Evolutionary conservation across 2,329 filamentous ascomycete species (phyloP).

Genomic region (Orbilia javanica): DNA sequence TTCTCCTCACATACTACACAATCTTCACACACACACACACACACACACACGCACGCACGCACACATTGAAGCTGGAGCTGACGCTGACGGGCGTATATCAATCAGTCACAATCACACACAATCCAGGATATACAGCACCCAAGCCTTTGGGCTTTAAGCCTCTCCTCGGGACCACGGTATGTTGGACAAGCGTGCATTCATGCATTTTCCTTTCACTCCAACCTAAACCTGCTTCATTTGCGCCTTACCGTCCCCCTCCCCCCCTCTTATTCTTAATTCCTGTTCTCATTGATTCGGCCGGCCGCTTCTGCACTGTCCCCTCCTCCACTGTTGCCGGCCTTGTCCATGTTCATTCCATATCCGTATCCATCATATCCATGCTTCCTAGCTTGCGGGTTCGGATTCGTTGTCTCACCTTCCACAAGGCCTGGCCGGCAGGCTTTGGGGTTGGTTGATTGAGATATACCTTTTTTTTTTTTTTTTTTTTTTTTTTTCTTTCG

Average conservation of each 20-base stretch:
- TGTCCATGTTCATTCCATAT: slow-evolving; percentile 9
- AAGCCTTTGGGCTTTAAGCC: too few relatives aligned
- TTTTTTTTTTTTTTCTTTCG: too few relatives aligned
- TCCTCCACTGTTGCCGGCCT: not conserved
- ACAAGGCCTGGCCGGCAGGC: not conserved
- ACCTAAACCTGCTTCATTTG: not conserved
- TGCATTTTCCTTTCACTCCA: not conserved
- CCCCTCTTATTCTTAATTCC: not conserved
- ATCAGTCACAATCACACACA: not conserved
- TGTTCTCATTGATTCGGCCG: not conserved
- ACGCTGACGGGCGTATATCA: not conserved
- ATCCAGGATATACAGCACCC: too few relatives aligned
- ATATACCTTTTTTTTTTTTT: too few relatives aligned
- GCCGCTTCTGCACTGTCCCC: not conserved
- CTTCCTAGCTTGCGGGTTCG: slow-evolving; percentile 1
- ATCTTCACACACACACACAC: not conserved
- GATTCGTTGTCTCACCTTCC: slow-evolving; percentile 15
- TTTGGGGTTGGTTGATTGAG: not conserved
- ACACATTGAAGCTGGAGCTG: not conserved
- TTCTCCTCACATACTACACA: not conserved
- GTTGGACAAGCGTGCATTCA: too few relatives aligned
- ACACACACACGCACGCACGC: not conserved
- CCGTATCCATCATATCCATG: not conserved
- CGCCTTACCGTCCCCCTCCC: not conserved
- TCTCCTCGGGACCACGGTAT: slow-evolving; percentile 33